These are phyloP conservation scores for Lycium barbarum DNA, from an alignment of 257 asterid species.

Conservation along the genomic window DNA sequence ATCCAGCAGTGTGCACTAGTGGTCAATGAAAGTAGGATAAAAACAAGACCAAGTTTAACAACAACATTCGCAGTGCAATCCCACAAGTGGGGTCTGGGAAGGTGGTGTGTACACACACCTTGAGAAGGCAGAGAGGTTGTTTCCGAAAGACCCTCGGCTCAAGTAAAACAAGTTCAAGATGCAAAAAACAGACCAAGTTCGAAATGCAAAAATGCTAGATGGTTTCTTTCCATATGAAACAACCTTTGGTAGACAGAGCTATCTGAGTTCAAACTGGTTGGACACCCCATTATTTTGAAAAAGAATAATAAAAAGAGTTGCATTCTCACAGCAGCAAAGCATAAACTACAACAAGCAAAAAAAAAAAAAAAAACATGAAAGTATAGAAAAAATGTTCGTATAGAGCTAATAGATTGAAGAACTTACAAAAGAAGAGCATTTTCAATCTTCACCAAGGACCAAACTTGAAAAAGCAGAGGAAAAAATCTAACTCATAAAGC, in stretches of 20 bases:
- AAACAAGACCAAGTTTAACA: background rate
- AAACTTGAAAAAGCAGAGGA: background rate
- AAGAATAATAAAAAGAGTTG: background rate
- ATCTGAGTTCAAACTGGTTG: background rate
- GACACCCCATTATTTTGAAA: background rate
- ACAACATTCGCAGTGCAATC: too few species aligned
- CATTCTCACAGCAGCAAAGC: background rate
- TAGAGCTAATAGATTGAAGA: background rate
- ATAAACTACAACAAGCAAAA: background rate
- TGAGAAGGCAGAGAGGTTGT: too few species aligned
- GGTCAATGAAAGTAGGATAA: background rate
- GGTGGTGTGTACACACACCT: too few species aligned
- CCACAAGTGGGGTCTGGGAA: too few species aligned
- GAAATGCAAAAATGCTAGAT: background rate
- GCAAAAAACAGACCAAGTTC: background rate
- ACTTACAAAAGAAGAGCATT: constrained; percentile 21
- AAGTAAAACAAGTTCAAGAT: too few species aligned
- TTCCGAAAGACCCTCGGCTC: too few species aligned
- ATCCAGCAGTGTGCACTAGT: background rate
- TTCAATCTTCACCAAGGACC: background rate
- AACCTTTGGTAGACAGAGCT: background rate
- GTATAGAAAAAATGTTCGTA: background rate
- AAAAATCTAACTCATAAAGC: background rate
- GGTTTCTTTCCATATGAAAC: background rate
- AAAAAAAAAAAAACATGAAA: background rate